These are phyloP conservation scores for Somion occarium DNA, from an alignment of 1,284 basidiomycete species.

Conservation along the genomic window DNA sequence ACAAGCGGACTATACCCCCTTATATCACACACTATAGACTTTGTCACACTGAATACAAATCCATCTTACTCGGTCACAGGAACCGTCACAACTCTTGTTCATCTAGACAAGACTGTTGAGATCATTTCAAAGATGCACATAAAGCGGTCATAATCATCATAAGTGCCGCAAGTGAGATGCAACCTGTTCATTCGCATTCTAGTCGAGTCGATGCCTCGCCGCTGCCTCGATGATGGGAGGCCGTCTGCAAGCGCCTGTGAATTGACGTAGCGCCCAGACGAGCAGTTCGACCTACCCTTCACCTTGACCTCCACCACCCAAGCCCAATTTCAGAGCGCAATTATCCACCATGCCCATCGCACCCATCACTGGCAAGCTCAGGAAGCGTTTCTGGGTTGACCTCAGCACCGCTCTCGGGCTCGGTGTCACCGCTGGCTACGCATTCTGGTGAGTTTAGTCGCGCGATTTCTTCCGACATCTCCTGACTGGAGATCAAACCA, in stretches of 20 bases:
- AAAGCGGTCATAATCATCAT: background rate
- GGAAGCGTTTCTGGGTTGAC: conserved; percentile 84
- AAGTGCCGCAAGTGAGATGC: background rate
- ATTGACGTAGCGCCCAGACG: background rate
- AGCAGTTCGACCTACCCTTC: background rate
- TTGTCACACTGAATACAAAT: too few relatives aligned
- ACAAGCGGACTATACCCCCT: too few relatives aligned
- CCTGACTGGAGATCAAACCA: conserved; percentile 13
- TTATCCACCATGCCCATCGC: conserved; percentile 41
- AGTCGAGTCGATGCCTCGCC: background rate
- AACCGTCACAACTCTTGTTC: too few relatives aligned
- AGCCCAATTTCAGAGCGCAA: background rate
- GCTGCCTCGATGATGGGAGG: conserved; percentile 1
- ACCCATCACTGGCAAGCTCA: conserved; percentile 85
- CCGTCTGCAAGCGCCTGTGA: background rate
- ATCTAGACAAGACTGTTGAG: too few relatives aligned
- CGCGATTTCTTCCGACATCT: background rate
- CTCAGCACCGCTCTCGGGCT: conserved; percentile 67
- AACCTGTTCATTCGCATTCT: background rate
- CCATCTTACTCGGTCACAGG: too few relatives aligned
- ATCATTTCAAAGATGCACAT: too few relatives aligned
- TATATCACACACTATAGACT: too few relatives aligned
- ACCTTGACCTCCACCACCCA: background rate
- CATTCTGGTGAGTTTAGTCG: conserved; percentile 62
- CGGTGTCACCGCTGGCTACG: conserved; percentile 65